Base-by-base conservation (phyloP, 495 filamentous ascomycete species). In the Aspergillus cristatus region DNA sequence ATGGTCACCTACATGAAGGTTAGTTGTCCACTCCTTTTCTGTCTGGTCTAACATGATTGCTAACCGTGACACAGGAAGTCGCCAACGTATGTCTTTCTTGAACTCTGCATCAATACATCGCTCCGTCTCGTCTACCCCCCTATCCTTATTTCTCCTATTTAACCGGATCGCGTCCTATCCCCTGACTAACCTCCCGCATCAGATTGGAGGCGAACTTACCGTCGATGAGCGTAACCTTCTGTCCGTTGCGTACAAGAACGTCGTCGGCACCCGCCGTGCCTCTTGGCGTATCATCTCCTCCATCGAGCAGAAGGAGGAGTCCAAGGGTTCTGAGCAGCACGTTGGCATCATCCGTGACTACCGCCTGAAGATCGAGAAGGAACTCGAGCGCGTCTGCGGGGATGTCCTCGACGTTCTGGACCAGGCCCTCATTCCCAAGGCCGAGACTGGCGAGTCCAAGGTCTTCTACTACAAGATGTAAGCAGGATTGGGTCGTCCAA, bases 381-480 rank as follows among this genome's bases (percentile, higher is more conserved):
- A 99, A 76, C 78, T 99, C 40, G 91, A 94, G 81, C 82, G 84
- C 65, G 88, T 97, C 61, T 99, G 91, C 80, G 79, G 96, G 68
- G 91, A 99, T 76, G 89, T 99, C 33, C 80, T 99, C 50, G 80
- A 94, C 54, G 91, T 99, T 42, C 76, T 99, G 45, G 93, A 97
- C 58, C 75, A 96, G 53, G 82, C 81, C 48, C 76, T 99, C 55
- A 99, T 99, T 56, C 90, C 93, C 63, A 90, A 95, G 74, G 91
- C 91, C 51, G 86, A 93, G 65, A 85, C 88, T 47, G 91, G 91
- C 67, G 91, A 99, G 77, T 95, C 88, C 54, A 97, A 96, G 78
- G 91, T 99, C 53, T 99, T 99, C 66, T 99, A 99, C 74, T 94
- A 96, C 83, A 99, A 99, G 82, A 99, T 99, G 91, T 97, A 68